Percentiles rank a stretch among this genome's conserved stretches.
Evolutionary conservation across 2,329 filamentous ascomycete species (phyloP).

Genomic region (Exserohilum turcica): DNA sequence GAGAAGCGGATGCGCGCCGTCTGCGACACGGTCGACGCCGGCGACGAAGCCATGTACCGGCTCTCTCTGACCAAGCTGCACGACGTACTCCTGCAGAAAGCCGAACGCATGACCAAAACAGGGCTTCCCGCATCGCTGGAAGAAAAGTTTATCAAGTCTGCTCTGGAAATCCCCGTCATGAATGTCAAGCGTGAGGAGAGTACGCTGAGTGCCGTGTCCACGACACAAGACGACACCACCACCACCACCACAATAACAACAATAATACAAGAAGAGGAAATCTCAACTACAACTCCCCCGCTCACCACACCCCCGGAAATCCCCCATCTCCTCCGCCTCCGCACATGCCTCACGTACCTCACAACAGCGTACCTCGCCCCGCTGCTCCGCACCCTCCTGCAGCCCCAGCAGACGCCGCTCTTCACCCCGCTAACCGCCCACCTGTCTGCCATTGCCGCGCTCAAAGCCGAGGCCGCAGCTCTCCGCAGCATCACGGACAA

Average conservation of each 20-base stretch:
- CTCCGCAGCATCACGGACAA: conserved; percentile 72
- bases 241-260: conserved; percentile 27
- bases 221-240: conserved; percentile 5
- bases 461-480: conserved; percentile 73
- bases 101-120: conserved; percentile 66
- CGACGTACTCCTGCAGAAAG: conserved; percentile 70
- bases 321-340: conserved; percentile 65
- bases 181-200: conserved; percentile 66
- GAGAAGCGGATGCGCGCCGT: conserved; percentile 70
- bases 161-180: conserved; percentile 76
- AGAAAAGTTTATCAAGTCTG: conserved; percentile 77
- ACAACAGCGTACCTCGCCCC: conserved; percentile 62
- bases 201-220: conserved; percentile 35
- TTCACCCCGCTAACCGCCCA: conserved; percentile 76
- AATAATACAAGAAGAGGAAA: conserved; percentile 34
- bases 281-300: conserved; percentile 22
- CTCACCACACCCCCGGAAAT: conserved; percentile 52
- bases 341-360: conserved; percentile 69
- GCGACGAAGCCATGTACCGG: conserved; percentile 84
- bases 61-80: conserved; percentile 75
- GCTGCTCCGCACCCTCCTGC: conserved; percentile 50
- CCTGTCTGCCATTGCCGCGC: conserved; percentile 65
- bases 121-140: conserved; percentile 82
- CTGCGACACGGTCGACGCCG: conserved; percentile 82
- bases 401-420: conserved; percentile 59